Evolutionary conservation across 306 rosid genomes (phyloP).

Genomic region (Citrullus mucosospermus): DNA sequence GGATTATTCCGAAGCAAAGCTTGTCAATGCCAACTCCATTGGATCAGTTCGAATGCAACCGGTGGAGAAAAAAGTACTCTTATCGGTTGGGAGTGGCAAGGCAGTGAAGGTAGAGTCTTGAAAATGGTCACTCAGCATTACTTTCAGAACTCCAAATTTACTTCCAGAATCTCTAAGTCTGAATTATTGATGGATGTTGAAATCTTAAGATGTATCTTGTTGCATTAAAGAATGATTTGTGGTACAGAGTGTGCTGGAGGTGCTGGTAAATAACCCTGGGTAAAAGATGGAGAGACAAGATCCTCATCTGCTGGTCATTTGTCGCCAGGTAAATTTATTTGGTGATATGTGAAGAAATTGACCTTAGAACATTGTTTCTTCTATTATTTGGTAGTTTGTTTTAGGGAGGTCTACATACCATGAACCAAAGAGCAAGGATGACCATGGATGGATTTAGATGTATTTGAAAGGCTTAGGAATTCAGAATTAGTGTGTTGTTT

Average conservation of each 20-base stretch:
- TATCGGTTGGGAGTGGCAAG: not conserved
- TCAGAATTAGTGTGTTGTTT: not conserved
- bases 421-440: not conserved
- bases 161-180: not conserved
- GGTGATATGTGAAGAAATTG: not conserved
- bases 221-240: not conserved
- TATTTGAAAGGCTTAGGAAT: not conserved
- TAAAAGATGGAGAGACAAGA: not conserved
- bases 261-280: not conserved
- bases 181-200: not conserved
- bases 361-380: not conserved
- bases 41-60: not conserved
- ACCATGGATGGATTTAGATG: not conserved
- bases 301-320: not conserved
- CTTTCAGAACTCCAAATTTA: not conserved
- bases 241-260: not conserved
- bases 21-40: not conserved
- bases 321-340: slow-evolving; percentile 2
- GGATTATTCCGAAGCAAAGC: not conserved
- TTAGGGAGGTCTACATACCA: not conserved
- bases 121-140: not conserved
- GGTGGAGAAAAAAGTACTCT: not conserved
- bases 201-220: not conserved
- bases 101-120: not conserved
- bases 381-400: not conserved